Evolutionary conservation across 495 filamentous ascomycete genomes (phyloP), one percentile per base, ranked within the genome.

Genomic region (Clavariopsis aquatica): DNA sequence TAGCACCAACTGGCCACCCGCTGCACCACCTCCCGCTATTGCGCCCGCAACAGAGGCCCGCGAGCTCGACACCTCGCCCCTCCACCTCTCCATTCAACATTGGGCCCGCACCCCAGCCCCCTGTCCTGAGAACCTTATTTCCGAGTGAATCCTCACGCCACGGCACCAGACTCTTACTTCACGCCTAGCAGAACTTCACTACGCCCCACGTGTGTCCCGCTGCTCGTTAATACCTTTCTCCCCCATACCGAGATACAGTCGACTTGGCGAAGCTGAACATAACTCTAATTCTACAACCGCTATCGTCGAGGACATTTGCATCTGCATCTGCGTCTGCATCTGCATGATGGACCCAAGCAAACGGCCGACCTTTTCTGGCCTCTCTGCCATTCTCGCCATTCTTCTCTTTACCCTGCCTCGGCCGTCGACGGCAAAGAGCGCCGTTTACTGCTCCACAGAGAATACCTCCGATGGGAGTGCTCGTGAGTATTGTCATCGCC

Each of bases 391-490:
- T 10, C 43, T 68, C 41, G 55, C 54, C 15, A 47, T 62, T 10
- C 60, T 43, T 29, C 45, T 55, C 19, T 49, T 45, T 17, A 28
- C 36, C 24, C 31, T 26, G 12, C 41, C 51, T 6, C 38, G 52
- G 26, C n/a, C n/a, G 22, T 47, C 47, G 20, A 23, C n/a, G 2
- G 47, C 47, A 3, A 27, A 23, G 19, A 34, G 26, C 28, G 51
- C 34, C 9, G 20, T 27, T 13, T 72, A 72, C 54, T 72, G 69
- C 60, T 69, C 69, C 1, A 49, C 52, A 12, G 38, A 72, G 41
- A 72, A 72, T 54, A 72, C 69, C 7, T 66, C 26, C 0, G 31
- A 17, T 10, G 59, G 43, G 31, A 24, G 19, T 47, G 54, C n/a
- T 2, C 45, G 69, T 72, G 65, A 28, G 68, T 43, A 6, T 22